Evolutionary conservation across 768 basidiomycete species (phyloP).

Genomic region (Hygrocybe coccinea): DNA sequence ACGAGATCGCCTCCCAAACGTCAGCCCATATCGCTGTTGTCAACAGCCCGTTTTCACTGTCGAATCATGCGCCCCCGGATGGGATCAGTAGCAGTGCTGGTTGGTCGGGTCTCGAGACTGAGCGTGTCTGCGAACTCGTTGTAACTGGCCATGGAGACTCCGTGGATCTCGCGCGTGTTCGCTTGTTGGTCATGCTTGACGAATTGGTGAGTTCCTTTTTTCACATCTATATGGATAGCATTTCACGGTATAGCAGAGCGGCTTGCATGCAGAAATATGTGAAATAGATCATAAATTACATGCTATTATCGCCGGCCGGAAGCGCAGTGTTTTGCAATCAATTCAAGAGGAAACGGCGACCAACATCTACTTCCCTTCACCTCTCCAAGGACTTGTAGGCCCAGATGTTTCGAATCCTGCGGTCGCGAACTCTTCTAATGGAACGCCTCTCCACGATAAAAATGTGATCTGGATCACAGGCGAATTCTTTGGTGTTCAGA

Average conservation of each 20-base stretch:
- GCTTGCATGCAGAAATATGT: conserved; percentile 82
- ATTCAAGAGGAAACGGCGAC: conserved; percentile 98
- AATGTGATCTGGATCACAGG: conserved; percentile 95
- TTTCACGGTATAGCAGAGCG: conserved; percentile 53
- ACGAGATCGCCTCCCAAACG: conserved; percentile 92
- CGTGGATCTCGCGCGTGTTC: conserved; percentile 86
- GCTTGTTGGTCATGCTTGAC: conserved; percentile 89
- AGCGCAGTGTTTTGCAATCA: conserved; percentile 78
- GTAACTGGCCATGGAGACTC: conserved; percentile 85
- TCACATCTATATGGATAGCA: background rate
- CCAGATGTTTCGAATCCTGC: conserved; percentile 49
- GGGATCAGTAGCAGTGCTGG: conserved; percentile 72
- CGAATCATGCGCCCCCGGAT: conserved; percentile 71
- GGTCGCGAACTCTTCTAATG: conserved; percentile 32
- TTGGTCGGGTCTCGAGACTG: conserved; percentile 89
- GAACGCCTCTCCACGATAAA: conserved; percentile 44
- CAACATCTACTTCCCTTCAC: conserved; percentile 92
- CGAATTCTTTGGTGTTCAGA: conserved; percentile 93
- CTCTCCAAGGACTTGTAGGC: conserved; percentile 80
- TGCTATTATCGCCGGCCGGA: conserved; percentile 84
- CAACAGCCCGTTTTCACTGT: conserved; percentile 72
- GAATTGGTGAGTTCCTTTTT: conserved; percentile 65
- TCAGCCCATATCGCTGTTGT: conserved; percentile 90
- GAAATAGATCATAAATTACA: conserved; percentile 96
- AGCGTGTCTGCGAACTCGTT: conserved; percentile 89